A percentile compares a stretch with the other conserved stretches of the same genome.
phyloP scores from a whole-genome alignment of 2,329 filamentous ascomycete genomes.

The Monosporascus sp. region DNA sequence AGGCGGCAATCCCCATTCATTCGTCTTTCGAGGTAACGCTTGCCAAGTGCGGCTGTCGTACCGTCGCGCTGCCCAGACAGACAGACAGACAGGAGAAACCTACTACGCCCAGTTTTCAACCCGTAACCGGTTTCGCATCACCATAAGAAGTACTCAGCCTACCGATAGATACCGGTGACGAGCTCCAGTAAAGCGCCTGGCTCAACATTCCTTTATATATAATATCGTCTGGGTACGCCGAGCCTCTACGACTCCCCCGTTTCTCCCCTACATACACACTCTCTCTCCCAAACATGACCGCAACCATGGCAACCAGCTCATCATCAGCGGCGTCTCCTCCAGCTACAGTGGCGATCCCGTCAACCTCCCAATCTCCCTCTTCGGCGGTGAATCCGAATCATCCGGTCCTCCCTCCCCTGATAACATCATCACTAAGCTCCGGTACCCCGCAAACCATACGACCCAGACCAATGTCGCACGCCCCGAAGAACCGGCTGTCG shows the following conservation, averaged over 20 bases:
- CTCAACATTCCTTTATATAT: constrained; percentile 5
- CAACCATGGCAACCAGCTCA: constrained; percentile 53
- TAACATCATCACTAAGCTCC: constrained; percentile 52
- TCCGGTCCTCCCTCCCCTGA: constrained; percentile 49
- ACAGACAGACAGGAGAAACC: constrained; percentile 7
- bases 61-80: constrained; percentile 4
- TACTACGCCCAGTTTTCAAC: constrained; percentile 1
- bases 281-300: constrained; percentile 36
- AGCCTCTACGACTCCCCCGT: constrained; percentile 13
- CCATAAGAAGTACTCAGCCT: too few species aligned
- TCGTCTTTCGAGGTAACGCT: neutral
- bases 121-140: too few species aligned
- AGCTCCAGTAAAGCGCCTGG: too few species aligned
- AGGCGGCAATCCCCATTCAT: constrained; percentile 11
- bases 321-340: constrained; percentile 50
- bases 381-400: constrained; percentile 44
- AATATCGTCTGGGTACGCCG: constrained; percentile 23
- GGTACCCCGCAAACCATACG: constrained; percentile 44
- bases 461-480: constrained; percentile 67
- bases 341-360: constrained; percentile 36
- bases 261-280: constrained; percentile 19
- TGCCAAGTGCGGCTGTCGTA: constrained; percentile 3
- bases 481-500: constrained; percentile 74
- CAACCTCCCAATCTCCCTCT: constrained; percentile 28
- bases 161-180: too few species aligned